These are phyloP conservation scores for sorghum (Sorghum bicolor) DNA, from an alignment of 176 grass and related monocot genomes.

Conservation along the genomic window Sorghum_bicolor_NCBIv3 NC_012870.2:69087001-69087500, in stretches of 20 bases:
- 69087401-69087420: conserved; percentile 30
- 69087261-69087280: conserved; percentile 8
- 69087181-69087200: background rate
- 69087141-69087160: background rate
- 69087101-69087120: background rate
- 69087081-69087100: background rate
- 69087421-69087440: conserved; percentile 37
- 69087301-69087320: conserved; percentile 28
- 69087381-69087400: conserved; percentile 32
- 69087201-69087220: conserved; percentile 23
- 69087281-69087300: conserved; percentile 28
- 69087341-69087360: background rate
- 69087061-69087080: background rate
- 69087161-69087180: background rate
- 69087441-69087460: conserved; percentile 31
- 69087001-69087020: background rate
- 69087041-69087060: background rate
- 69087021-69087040: background rate
- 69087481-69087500: background rate
- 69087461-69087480: conserved; percentile 22
- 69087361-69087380: conserved; percentile 21
- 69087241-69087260: conserved; percentile 22
- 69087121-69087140: background rate
- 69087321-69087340: background rate
- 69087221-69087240: background rate